These are phyloP conservation scores for Colletotrichum limetticola DNA, from an alignment of 2,329 filamentous ascomycete genomes.

Conservation along the genomic window DNA sequence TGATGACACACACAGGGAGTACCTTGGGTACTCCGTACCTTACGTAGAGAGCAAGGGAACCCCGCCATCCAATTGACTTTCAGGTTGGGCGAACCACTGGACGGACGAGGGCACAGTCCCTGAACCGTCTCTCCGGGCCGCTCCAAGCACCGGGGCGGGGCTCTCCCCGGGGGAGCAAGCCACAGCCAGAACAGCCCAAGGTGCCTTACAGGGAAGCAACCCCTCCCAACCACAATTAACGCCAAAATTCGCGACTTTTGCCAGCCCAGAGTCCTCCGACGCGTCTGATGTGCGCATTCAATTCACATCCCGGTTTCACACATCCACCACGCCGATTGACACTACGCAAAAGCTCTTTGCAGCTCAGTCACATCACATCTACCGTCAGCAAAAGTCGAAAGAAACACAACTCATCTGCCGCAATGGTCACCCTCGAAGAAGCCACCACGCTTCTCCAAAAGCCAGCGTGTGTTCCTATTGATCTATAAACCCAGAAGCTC, in stretches of 20 bases:
- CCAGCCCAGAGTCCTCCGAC: constrained; percentile 10
- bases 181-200: neutral
- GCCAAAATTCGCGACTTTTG: constrained; percentile 46
- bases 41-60: neutral
- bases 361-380: neutral
- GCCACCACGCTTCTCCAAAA: constrained; percentile 57
- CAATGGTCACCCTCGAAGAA: constrained; percentile 59
- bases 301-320: constrained; percentile 26
- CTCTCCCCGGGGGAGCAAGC: neutral
- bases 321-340: constrained; percentile 5
- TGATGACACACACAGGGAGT: neutral
- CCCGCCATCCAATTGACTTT: constrained; percentile 10
- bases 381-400: neutral
- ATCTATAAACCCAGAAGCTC: neutral
- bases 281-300: constrained; percentile 24
- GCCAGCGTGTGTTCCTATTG: constrained; percentile 55
- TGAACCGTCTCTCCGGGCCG: constrained; percentile 23
- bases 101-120: neutral
- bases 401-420: constrained; percentile 1
- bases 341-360: constrained; percentile 9
- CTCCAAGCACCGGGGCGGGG: neutral
- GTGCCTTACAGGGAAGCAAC: neutral
- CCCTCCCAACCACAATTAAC: constrained; percentile 40
- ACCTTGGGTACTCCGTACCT: no score
- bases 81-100: neutral